Conservation (phyloP, 441 rosid genomes). For the Brassica balearica region DNA sequence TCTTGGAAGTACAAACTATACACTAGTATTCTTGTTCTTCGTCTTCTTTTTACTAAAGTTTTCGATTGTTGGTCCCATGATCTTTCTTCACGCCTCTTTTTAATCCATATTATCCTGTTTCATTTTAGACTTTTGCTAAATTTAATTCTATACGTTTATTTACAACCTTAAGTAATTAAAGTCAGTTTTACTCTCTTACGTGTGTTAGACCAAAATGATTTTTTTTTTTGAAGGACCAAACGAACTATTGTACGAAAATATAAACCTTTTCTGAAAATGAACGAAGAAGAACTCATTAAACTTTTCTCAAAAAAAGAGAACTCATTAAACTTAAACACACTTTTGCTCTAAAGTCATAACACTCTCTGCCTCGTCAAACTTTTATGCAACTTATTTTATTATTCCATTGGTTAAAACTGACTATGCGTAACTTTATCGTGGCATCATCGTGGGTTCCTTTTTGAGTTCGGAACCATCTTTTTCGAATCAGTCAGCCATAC, state of each 20-base stretch:
- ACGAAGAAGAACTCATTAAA: conserved; percentile 20
- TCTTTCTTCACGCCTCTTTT: conserved; percentile 14
- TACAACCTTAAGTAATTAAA: conserved; percentile 9
- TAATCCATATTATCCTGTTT: neutral
- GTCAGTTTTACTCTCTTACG: conserved; percentile 8
- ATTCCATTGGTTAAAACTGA: conserved; percentile 30
- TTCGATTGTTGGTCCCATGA: conserved; percentile 32
- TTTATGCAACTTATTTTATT: conserved; percentile 26
- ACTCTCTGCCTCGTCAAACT: conserved; percentile 30
- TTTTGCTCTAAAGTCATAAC: conserved; percentile 33
- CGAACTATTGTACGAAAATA: neutral
- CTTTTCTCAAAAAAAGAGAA: conserved; percentile 7
- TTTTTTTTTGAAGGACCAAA: neutral
- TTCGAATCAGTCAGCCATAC: conserved; percentile 33
- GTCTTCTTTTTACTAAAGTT: conserved; percentile 18
- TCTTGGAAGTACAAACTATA: conserved; percentile 24
- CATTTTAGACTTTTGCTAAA: neutral
- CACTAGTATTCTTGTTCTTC: conserved; percentile 11
- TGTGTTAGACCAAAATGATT: conserved; percentile 20
- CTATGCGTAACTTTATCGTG: conserved; percentile 39
- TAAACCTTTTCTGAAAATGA: conserved; percentile 11
- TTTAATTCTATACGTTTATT: neutral
- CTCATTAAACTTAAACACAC: conserved; percentile 26
- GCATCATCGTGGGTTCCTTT: conserved; percentile 40
- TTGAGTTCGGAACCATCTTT: conserved; percentile 42